phyloP scores from a whole-genome alignment of 768 basidiomycete genomes.

The Sporobolomyces pararoseus region DNA sequence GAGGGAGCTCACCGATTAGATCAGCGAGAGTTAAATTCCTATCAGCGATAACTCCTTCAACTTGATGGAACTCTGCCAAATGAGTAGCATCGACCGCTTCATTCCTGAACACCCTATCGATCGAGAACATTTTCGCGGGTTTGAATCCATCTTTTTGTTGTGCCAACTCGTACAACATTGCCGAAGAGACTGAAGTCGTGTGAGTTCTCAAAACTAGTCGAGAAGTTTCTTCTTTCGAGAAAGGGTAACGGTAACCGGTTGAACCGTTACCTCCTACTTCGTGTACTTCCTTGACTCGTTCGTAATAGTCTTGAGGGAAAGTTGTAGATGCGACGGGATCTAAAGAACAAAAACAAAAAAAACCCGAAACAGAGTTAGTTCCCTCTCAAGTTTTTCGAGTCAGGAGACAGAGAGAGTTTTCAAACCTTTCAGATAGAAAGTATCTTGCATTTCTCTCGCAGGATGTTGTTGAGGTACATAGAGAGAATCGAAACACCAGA shows the following conservation, averaged over 20 bases:
- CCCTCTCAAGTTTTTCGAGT: too few relatives aligned
- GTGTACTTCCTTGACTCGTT: conserved; percentile 76
- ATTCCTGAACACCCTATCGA: conserved; percentile 97
- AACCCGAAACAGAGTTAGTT: too few relatives aligned
- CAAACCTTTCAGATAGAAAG: conserved; percentile 90
- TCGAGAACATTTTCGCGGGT: conserved; percentile 68
- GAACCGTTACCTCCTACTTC: conserved; percentile 79
- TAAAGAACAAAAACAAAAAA: conserved; percentile 46
- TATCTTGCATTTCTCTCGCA: conserved; percentile 94
- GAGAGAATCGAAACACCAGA: conserved; percentile 98
- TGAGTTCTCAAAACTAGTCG: conserved; percentile 93
- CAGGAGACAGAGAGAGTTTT: conserved; percentile 2
- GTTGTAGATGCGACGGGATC: conserved; percentile 73
- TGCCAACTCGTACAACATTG: conserved; percentile 91
- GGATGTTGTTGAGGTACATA: conserved; percentile 99
- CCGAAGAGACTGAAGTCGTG: conserved; percentile 88
- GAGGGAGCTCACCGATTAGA: conserved; percentile 78
- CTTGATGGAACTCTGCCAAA: conserved; percentile 98
- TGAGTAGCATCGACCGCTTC: conserved; percentile 98
- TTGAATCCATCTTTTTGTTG: conserved; percentile 58
- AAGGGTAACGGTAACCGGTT: conserved; percentile 93
- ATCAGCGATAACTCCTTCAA: conserved; percentile 99
- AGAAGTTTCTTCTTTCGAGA: conserved; percentile 84
- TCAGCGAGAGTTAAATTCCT: conserved; percentile 86
- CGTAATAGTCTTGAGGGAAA: conserved; percentile 78